A percentile compares a stretch with the other conserved stretches of the same genome.
Conservation (phyloP, 2,329 filamentous ascomycete genomes). For the Dactylonectria macrodidyma region DNA sequence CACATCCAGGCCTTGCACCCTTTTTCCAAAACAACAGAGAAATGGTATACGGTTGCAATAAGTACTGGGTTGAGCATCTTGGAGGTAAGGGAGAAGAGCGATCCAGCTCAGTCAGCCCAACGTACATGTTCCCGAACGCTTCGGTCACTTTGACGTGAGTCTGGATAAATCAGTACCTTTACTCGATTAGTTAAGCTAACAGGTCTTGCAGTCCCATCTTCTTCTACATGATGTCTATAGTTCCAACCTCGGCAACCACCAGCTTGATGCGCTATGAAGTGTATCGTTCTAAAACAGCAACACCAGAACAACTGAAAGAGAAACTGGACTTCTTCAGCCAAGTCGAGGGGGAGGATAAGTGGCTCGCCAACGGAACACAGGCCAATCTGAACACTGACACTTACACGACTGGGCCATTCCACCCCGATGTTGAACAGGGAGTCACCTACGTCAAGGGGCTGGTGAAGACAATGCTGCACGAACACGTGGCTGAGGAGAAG, state of each 20-base stretch:
- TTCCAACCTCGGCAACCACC: conserved; percentile 65
- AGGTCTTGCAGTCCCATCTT: conserved; percentile 63
- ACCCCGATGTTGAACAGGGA: conserved; percentile 70
- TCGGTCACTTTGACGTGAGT: conserved; percentile 64
- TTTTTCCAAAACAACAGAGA: conserved; percentile 48
- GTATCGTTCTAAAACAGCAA: conserved; percentile 71
- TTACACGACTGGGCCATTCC: conserved; percentile 73
- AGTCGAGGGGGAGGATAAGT: conserved; percentile 75
- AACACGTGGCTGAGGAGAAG: conserved; percentile 25
- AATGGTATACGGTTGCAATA: conserved; percentile 62
- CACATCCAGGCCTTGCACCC: conserved; percentile 69
- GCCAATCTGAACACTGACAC: conserved; percentile 72
- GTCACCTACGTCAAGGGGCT: conserved; percentile 20
- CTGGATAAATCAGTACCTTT: neutral
- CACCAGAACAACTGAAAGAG: conserved; percentile 68
- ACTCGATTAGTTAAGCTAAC: neutral
- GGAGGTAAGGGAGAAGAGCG: conserved; percentile 59
- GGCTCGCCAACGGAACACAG: conserved; percentile 70
- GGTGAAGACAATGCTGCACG: conserved; percentile 22
- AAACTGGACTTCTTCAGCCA: conserved; percentile 73
- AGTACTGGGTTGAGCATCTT: conserved; percentile 64
- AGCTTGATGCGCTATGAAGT: conserved; percentile 73
- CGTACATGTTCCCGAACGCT: conserved; percentile 64
- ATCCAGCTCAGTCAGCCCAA: conserved; percentile 59
- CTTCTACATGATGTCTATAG: conserved; percentile 73